Conservation (phyloP, 306 rosid genomes). For the Sesbania bispinosa region DNA sequence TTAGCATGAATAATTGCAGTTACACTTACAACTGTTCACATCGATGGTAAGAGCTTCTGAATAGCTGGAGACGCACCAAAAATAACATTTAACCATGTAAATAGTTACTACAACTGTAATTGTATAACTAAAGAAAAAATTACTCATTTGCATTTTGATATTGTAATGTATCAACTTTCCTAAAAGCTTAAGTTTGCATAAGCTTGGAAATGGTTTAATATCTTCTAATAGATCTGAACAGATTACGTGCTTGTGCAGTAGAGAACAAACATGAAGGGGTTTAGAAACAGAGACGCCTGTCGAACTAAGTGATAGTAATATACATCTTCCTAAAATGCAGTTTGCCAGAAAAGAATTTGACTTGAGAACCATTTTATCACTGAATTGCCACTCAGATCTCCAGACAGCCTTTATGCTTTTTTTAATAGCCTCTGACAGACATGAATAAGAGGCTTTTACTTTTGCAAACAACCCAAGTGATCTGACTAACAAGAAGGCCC, state of each 20-base stretch:
- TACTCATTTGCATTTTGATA: constrained; percentile 11
- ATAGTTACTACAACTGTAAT: not conserved
- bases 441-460: not conserved
- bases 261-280: constrained; percentile 22
- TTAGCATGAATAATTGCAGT: too few relatives aligned
- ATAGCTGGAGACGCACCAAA: constrained; percentile 3
- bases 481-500: constrained; percentile 2
- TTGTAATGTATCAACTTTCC: constrained; percentile 11
- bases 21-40: constrained; percentile 3
- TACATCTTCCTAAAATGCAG: constrained; percentile 23
- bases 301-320: constrained; percentile 9
- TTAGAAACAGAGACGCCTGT: not conserved
- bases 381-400: constrained; percentile 22
- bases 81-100: not conserved
- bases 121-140: not conserved
- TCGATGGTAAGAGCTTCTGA: not conserved
- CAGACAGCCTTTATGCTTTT: not conserved
- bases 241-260: not conserved
- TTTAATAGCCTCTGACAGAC: too few relatives aligned
- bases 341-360: constrained; percentile 9
- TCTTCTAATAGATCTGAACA: not conserved
- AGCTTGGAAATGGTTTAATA: not conserved
- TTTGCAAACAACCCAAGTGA: too few relatives aligned
- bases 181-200: not conserved
- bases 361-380: constrained; percentile 15